Percentiles rank a stretch among this genome's conserved stretches.
Evolutionary conservation across 768 basidiomycete genomes (phyloP).

Genomic region (Cyclocybe cylindracea): DNA sequence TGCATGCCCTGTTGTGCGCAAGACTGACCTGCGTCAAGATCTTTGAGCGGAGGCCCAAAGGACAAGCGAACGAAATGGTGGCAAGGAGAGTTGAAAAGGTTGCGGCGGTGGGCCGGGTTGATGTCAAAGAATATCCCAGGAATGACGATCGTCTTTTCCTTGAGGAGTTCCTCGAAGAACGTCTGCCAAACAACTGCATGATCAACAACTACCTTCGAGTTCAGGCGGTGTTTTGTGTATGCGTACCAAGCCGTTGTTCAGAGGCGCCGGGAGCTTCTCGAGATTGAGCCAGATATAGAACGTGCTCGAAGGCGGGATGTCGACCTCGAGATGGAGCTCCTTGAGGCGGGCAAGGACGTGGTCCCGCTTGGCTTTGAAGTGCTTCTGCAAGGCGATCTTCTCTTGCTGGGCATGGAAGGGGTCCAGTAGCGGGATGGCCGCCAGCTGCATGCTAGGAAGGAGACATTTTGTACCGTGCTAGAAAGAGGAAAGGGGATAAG

Average conservation of each 20-base stretch:
- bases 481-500: background rate
- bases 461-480: background rate
- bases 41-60: conserved; percentile 80
- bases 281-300: conserved; percentile 97
- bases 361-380: conserved; percentile 91
- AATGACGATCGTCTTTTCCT: conserved; percentile 88
- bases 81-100: conserved; percentile 88
- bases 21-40: conserved; percentile 69
- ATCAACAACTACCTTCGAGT: too few species aligned
- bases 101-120: conserved; percentile 79
- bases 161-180: conserved; percentile 93
- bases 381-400: conserved; percentile 83
- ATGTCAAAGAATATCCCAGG: conserved; percentile 92
- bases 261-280: conserved; percentile 71
- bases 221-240: too few species aligned
- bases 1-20: background rate
- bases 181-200: conserved; percentile 40
- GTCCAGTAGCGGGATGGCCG: conserved; percentile 83
- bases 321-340: conserved; percentile 75
- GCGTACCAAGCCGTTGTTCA: conserved; percentile 83
- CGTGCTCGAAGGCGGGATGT: conserved; percentile 75
- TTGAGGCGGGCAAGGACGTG: conserved; percentile 84
- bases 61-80: conserved; percentile 88
- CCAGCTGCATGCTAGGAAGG: conserved; percentile 71
- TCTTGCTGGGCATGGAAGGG: conserved; percentile 68